Base-by-base conservation (phyloP, 2,329 filamentous ascomycete species). In the Aureobasidium sp. region DNA sequence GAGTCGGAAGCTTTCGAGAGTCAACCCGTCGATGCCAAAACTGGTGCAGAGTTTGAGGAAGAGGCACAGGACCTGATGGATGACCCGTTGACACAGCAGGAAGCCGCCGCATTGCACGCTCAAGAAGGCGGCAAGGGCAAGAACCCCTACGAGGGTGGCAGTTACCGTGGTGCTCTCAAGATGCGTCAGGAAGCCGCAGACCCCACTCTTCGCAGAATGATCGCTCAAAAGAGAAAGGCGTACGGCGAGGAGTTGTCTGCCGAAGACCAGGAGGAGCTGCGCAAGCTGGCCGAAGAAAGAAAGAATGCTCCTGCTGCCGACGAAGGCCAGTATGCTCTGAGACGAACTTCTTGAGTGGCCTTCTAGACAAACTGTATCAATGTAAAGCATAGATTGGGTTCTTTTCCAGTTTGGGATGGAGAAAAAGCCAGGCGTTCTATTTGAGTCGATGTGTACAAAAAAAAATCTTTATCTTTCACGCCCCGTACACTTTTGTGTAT, bases 221-320 rank as follows among this genome's bases (percentile, higher is more conserved):
- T 58, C 8, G 56, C 56, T 12, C 32, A 55, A 12, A 58, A 58
- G 42, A 42, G 56, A 35, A 16, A 42, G 7, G 39, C 52, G 10
- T 47, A 50, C 12, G 54, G 54, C 12, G 56, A 58, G 42, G 40
- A 55, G 22, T 24, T 56, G 21, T 52, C 51, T 39, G 45, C 42
- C 14, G 45, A 38, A 25, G 56, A 58, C 34, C 8, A 37, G 25
- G 38, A 56, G 39, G 52, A 41, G 30, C 34, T 58, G 22, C 27
- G 38, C 44, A 42, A 51, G 53, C 21, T 42, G 7, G 37, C 22
- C 17, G 27, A 55, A 30, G 45, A 38, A 40, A 34, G 12, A 8
- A 51, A 55, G 45, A 32, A 34, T 14, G 27, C 38, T 7, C 39
- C 29, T 11, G 25, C 38, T 12, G 16, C 19, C 10, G 38, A 53